Base-by-base conservation (phyloP, 1,284 basidiomycete species). In the Crepidotus sp. region DNA sequence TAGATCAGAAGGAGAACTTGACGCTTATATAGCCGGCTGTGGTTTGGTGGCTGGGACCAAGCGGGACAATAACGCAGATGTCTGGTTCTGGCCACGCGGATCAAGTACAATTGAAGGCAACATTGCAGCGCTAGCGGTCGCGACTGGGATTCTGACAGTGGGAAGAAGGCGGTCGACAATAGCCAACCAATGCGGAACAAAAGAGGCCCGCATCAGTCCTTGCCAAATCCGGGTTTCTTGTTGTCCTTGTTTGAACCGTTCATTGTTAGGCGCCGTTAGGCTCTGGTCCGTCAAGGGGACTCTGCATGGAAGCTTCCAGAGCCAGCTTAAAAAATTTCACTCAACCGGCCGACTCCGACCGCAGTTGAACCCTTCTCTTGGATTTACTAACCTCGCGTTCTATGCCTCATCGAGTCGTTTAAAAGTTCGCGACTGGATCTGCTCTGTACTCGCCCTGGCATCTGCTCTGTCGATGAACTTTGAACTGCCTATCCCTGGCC, bases 1-100 rank as follows among this genome's bases (percentile, higher is more conserved):
- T 37, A 36, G 43, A 29, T 36, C 19, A 9, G 26, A 21, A 36
- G 15, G 6, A 25, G 24, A 21, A 25, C n/a, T n/a, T n/a, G n/a
- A 5, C 36, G 25, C 43, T 47, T 47, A 46, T 42, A 46, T 46
- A 46, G 35, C 17, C 38, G 29, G 39, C 35, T 13, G 43, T 26
- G 32, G 36, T 44, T 44, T 21, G 35, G 35, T 44, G 9, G 42
- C n/a, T 26, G 26, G 30, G 31, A 21, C 27, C 35, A 39, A 39
- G 42, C 36, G 42, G 18, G n/a, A 44, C 29, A 45, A 37, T 33
- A 35, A 45, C 27, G 24, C 21, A 3, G 6, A n/a, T 25, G 7
- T 15, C 4, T 10, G 15, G 25, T 36, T 26, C 15, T 26, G 17
- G 9, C 32, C 34, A 22, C n/a, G 17, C 13, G 22, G 8, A 18